Percentiles rank a stretch among this genome's conserved stretches.
Conservation (phyloP, 495 filamentous ascomycete species). For the Schizothecium vesticola region DNA sequence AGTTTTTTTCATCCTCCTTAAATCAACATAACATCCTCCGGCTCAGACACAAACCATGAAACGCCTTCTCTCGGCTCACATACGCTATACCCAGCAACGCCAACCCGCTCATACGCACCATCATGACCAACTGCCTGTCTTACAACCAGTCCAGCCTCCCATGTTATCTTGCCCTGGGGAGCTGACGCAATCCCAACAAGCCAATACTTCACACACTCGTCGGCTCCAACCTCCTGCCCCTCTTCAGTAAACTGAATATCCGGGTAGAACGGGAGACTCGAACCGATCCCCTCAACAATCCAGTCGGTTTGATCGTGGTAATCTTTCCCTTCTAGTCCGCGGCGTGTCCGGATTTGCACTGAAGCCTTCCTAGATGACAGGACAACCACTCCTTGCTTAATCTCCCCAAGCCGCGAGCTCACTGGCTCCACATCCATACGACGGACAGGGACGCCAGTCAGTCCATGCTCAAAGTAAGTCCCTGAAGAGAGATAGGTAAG, state of each 20-base stretch:
- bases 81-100: neutral
- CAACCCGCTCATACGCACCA: neutral
- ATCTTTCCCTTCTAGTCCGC: neutral
- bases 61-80: conserved; percentile 2
- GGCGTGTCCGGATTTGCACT: neutral
- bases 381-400: neutral
- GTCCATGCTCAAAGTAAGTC: conserved; percentile 1
- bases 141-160: conserved; percentile 2
- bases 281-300: neutral
- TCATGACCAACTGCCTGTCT: neutral
- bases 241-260: conserved; percentile 2
- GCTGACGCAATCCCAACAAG: neutral
- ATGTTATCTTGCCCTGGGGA: neutral
- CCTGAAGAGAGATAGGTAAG: neutral
- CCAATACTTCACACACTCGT: neutral
- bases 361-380: neutral
- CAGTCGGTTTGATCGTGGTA: neutral
- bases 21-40: neutral
- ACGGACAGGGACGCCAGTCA: neutral
- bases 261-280: neutral
- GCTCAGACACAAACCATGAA: neutral
- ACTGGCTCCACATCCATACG: neutral
- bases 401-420: neutral
- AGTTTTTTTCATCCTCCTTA: no score
- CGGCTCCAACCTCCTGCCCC: neutral